A percentile compares a stretch with the other conserved stretches of the same genome.
phyloP scores from a whole-genome alignment of 768 basidiomycete genomes.

The Pleurotus cornucopiae region DNA sequence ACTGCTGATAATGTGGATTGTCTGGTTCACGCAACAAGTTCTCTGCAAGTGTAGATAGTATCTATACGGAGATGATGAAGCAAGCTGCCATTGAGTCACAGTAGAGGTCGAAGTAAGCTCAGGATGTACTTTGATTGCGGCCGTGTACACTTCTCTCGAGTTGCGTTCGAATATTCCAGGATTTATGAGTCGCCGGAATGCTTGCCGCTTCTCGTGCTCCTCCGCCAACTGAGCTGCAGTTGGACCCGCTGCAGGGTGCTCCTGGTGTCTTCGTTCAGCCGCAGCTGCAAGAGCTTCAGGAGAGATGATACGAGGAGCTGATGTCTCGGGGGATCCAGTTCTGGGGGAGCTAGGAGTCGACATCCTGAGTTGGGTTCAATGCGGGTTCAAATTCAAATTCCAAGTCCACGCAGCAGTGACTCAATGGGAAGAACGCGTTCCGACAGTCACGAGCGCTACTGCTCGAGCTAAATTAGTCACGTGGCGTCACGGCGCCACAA shows the following conservation, averaged over 20 bases:
- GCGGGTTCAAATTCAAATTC: neutral
- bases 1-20: constrained; percentile 66
- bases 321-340: neutral
- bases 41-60: constrained; percentile 61
- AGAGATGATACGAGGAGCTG: constrained; percentile 18
- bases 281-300: constrained; percentile 38
- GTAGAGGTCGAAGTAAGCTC: constrained; percentile 12
- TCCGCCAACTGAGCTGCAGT: constrained; percentile 35
- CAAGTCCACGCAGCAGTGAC: neutral
- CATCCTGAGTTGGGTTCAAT: neutral
- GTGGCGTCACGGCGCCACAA: too few relatives aligned
- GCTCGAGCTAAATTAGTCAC: too few relatives aligned
- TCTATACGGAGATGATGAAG: constrained; percentile 36
- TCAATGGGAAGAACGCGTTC: neutral
- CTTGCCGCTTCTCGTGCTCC: constrained; percentile 65
- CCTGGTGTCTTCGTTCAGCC: constrained; percentile 36
- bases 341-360: neutral
- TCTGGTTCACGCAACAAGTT: constrained; percentile 72
- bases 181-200: constrained; percentile 73
- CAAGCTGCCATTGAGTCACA: constrained; percentile 14
- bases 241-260: constrained; percentile 23
- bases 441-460: neutral
- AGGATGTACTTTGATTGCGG: constrained; percentile 57
- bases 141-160: constrained; percentile 51
- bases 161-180: constrained; percentile 77